Conservation (phyloP, 495 filamentous ascomycete genomes). For the Lophiotrema nucula region DNA sequence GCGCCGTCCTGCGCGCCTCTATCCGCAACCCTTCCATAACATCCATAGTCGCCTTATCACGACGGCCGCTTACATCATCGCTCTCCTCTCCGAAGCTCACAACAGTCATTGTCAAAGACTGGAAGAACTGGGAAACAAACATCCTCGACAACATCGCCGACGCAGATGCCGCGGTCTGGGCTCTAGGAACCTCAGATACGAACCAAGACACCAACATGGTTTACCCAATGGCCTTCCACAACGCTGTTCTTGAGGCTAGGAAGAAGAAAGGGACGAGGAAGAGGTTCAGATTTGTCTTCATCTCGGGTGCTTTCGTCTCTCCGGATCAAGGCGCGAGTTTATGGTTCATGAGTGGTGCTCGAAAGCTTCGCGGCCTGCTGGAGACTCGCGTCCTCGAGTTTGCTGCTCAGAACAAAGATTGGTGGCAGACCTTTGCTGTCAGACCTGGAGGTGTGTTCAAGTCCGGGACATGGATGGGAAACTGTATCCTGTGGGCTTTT, state of each 20-base stretch:
- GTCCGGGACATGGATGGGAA: not conserved
- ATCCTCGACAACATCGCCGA: not conserved
- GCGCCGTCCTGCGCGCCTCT: not conserved
- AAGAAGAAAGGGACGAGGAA: not conserved
- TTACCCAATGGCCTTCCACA: not conserved
- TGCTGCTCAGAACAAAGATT: not conserved
- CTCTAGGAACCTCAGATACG: not conserved
- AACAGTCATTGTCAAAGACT: conserved; percentile 1
- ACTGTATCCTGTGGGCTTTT: not conserved
- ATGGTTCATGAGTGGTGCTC: not conserved
- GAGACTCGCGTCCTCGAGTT: not conserved
- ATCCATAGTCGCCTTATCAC: not conserved
- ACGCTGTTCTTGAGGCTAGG: not conserved
- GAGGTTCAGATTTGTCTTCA: not conserved
- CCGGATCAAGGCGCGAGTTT: not conserved
- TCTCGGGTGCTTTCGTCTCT: not conserved
- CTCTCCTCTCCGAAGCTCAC: not conserved
- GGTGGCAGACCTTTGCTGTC: not conserved
- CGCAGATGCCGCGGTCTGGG: conserved; percentile 4
- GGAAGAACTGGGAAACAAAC: not conserved
- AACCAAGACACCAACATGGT: not conserved
- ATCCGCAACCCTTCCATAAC: not conserved
- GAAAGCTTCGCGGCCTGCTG: not conserved
- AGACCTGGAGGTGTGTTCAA: not conserved
- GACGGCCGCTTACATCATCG: not conserved